Evolutionary conservation across 305 asterid species (phyloP).

Genomic region (Ilex paraguariensis): DNA sequence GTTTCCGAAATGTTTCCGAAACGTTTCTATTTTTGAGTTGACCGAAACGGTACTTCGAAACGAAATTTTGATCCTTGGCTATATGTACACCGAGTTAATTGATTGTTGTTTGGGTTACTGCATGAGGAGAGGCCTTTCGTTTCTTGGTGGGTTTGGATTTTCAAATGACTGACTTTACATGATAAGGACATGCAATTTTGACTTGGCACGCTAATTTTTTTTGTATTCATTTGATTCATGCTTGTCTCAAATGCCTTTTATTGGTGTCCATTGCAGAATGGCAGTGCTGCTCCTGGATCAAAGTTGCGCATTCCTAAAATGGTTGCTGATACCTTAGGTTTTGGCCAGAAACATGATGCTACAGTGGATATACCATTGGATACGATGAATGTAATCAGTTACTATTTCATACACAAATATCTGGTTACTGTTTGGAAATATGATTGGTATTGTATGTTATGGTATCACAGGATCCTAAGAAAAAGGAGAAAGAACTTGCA

Average conservation of each 20-base stretch:
- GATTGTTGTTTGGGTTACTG: too few relatives aligned
- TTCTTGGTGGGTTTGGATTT: too few relatives aligned
- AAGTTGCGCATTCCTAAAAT: slow-evolving; percentile 75
- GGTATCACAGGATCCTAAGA: slow-evolving; percentile 59
- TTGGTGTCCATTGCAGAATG: slow-evolving; percentile 50
- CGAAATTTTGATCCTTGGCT: too few relatives aligned
- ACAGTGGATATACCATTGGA: slow-evolving; percentile 89
- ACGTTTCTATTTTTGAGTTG: too few relatives aligned
- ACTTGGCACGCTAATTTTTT: too few relatives aligned
- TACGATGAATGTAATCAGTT: slow-evolving; percentile 54
- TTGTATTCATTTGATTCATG: background rate
- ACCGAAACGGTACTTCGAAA: too few relatives aligned
- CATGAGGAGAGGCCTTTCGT: too few relatives aligned
- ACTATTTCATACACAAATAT: slow-evolving; percentile 2
- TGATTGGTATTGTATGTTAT: slow-evolving; percentile 11
- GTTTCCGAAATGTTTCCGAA: too few relatives aligned
- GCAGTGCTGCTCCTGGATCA: slow-evolving; percentile 49
- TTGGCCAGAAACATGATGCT: slow-evolving; percentile 95
- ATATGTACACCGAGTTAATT: too few relatives aligned
- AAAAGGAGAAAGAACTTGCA: slow-evolving; percentile 75
- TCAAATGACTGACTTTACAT: too few relatives aligned
- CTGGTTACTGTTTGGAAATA: background rate
- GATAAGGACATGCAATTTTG: too few relatives aligned
- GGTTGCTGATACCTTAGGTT: slow-evolving; percentile 77
- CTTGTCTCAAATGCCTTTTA: slow-evolving; percentile 8